A percentile compares a stretch with the other conserved stretches of the same genome.
Conservation (phyloP, 768 basidiomycete species). For the Saitozyma sp. region DNA sequence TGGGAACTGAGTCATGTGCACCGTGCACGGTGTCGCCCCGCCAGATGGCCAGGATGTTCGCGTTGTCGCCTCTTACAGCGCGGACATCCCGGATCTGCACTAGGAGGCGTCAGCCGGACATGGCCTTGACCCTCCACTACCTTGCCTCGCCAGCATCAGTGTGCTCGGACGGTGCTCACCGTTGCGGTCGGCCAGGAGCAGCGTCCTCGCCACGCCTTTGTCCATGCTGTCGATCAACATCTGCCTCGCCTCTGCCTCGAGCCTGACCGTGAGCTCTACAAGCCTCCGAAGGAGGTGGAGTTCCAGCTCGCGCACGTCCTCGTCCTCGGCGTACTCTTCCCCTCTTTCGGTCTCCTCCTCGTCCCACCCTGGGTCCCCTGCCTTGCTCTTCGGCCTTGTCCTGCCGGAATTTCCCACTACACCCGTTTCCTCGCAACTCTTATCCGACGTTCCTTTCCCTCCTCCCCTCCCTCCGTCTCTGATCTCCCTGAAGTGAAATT, state of each 20-base stretch:
- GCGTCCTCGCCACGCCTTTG: slow-evolving; percentile 37
- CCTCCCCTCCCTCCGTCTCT: not conserved
- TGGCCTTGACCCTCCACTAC: not conserved
- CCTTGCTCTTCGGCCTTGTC: slow-evolving; percentile 9
- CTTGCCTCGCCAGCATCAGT: not conserved
- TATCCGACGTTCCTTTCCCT: not conserved
- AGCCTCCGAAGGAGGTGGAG: slow-evolving; percentile 26
- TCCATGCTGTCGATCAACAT: slow-evolving; percentile 47
- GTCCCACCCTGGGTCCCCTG: not conserved
- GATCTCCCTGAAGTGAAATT: no score
- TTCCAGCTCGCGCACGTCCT: slow-evolving; percentile 19
- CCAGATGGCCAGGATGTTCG: slow-evolving; percentile 33
- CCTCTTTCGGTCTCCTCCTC: not conserved
- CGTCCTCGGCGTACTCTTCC: slow-evolving; percentile 12
- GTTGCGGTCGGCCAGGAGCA: slow-evolving; percentile 50
- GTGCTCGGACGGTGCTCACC: slow-evolving; percentile 17
- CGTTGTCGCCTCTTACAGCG: slow-evolving; percentile 33
- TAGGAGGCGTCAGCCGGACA: slow-evolving; percentile 7
- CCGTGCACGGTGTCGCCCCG: slow-evolving; percentile 13
- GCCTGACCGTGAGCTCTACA: slow-evolving; percentile 27
- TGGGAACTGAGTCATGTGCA: no score
- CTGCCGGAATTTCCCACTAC: not conserved
- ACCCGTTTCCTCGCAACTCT: no score
- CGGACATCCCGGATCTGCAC: slow-evolving; percentile 47
- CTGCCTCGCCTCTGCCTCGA: slow-evolving; percentile 46